Conservation (phyloP, 148 eudicot species). For the Rheum nobile region DNA sequence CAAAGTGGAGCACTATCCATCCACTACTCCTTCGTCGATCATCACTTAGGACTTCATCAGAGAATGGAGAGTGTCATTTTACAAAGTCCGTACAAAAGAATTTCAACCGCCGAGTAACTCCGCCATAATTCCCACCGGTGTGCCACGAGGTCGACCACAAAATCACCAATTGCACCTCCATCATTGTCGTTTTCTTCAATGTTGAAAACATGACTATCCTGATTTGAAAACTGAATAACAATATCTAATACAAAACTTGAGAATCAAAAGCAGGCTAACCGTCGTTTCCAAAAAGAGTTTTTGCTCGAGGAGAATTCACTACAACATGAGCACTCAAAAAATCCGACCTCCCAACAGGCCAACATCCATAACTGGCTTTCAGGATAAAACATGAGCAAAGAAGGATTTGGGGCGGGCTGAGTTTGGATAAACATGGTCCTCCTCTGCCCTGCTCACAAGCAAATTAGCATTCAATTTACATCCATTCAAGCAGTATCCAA, state of each 20-base stretch:
- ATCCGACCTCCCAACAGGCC: conserved; percentile 86
- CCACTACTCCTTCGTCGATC: too few relatives aligned
- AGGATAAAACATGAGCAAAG: conserved; percentile 82
- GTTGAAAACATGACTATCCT: neutral
- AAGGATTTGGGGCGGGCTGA: conserved; percentile 85
- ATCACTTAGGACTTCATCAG: too few relatives aligned
- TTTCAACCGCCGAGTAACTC: too few relatives aligned
- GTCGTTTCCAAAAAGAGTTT: conserved; percentile 60
- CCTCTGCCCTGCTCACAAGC: conserved; percentile 56
- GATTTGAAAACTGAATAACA: neutral
- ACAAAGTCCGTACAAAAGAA: too few relatives aligned
- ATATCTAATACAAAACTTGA: neutral
- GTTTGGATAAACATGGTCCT: conserved; percentile 92
- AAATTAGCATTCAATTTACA: neutral
- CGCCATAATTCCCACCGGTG: too few relatives aligned
- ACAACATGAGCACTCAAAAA: conserved; percentile 88
- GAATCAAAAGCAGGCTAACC: conserved; percentile 32
- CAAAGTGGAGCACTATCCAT: too few relatives aligned
- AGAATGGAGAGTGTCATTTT: too few relatives aligned
- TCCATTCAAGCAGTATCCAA: neutral
- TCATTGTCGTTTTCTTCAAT: too few relatives aligned
- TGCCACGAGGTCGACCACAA: too few relatives aligned
- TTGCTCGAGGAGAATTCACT: conserved; percentile 83
- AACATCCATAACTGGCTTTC: conserved; percentile 84
- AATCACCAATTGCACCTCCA: too few relatives aligned